Percentiles rank a stretch among this genome's conserved stretches.
Conservation (phyloP, 2,329 filamentous ascomycete species). For the Botrytis elliptica region DNA sequence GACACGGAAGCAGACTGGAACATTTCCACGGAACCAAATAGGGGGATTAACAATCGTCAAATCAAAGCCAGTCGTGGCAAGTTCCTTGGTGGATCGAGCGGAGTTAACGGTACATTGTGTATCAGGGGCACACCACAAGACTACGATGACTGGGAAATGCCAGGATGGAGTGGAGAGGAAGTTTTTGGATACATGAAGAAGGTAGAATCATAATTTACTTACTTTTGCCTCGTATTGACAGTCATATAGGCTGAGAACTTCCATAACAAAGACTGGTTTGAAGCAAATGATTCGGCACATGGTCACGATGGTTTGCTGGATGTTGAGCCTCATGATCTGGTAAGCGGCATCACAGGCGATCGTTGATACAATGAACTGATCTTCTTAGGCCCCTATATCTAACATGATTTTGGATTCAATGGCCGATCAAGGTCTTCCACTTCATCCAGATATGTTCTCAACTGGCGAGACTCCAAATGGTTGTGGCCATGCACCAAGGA, state of each 20-base stretch:
- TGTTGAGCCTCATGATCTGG: constrained; percentile 56
- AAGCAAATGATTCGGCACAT: constrained; percentile 49
- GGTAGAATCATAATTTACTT: constrained; percentile 36
- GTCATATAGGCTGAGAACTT: constrained; percentile 52
- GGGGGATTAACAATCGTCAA: constrained; percentile 44
- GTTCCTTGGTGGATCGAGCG: constrained; percentile 50
- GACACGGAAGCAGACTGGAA: constrained; percentile 54
- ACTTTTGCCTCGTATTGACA: constrained; percentile 3
- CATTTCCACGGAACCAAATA: constrained; percentile 44
- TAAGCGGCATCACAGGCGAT: constrained; percentile 28
- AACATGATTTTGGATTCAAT: constrained; percentile 55
- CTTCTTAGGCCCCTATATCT: constrained; percentile 48
- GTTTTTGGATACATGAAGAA: constrained; percentile 57
- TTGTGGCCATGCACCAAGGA: constrained; percentile 55
- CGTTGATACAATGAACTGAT: not conserved
- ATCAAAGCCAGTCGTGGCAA: constrained; percentile 50
- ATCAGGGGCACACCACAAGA: constrained; percentile 50
- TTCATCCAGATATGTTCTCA: constrained; percentile 60
- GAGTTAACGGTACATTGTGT: constrained; percentile 51
- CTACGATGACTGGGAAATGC: constrained; percentile 55
- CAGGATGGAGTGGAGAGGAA: constrained; percentile 56
- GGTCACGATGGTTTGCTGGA: constrained; percentile 53
- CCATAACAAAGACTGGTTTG: constrained; percentile 56
- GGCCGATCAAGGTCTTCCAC: constrained; percentile 52
- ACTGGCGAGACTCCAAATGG: constrained; percentile 52